Base-by-base conservation (phyloP, 306 rosid species). In the Corylus heterophylla region DNA sequence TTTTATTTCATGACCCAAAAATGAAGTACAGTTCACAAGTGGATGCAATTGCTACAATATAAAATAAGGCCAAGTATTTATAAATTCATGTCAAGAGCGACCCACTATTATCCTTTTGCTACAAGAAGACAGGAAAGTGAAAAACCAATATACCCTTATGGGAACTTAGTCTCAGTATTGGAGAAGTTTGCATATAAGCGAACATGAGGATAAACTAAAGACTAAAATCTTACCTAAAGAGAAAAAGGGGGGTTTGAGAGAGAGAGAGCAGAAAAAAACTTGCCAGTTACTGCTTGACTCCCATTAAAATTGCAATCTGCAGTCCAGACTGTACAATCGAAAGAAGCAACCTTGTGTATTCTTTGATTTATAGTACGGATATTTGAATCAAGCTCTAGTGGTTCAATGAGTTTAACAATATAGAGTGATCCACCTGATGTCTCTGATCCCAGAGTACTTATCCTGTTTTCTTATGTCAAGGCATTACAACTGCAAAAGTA, bases 401-500 rank as follows among this genome's bases (percentile, higher is more conserved):
- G 93, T 74, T 91, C 89, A 54, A 8, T 75, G 74, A 94, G 89
- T 76, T 87, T 80, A 54, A 92, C 55, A 76, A 89, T 79, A 80
- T 82, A 84, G 42, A 92, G 75, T 35, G 92, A 84, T 77, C 98
- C 98, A 78, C 91, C 93, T 25, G 88, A 82, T 56, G 79, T 78
- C 68, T 87, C 97, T 20, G 93, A 86, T 77, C 98, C 98, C 89
- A 94, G 73, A 12, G 94, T 91, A 74, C 90, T 87, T 78, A 89
- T 73, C 80, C 97, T 94, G 81, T 69, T 78, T 68, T 66, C 66
- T 73, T 47, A 76, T 61, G 92, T 89, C 80, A 92, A 90, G 97
- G 85, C 76, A 69, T 74, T 77, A 75, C 79, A 85, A 48, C 45
- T 51, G 75, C 39, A 64, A 76, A 70, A 56, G 73, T 37, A 39